Percentiles rank a stretch among this genome's conserved stretches.
Evolutionary conservation across 257 asterid genomes (phyloP).

Genomic region (Capsicum chinense): DNA sequence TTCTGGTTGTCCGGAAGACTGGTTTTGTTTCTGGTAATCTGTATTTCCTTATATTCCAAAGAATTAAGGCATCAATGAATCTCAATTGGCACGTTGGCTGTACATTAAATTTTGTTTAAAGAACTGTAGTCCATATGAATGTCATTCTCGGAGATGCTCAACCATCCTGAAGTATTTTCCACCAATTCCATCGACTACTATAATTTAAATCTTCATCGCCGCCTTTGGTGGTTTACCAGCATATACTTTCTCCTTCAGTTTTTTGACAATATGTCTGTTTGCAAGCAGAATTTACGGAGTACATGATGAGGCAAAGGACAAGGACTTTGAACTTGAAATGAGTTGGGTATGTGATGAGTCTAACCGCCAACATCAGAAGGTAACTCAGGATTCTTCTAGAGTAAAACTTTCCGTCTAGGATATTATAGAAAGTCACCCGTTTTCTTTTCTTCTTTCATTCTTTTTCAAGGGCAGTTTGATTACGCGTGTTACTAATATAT

Average conservation of each 20-base stretch:
- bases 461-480: neutral
- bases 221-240: neutral
- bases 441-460: neutral
- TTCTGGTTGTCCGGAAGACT: neutral
- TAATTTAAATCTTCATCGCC: neutral
- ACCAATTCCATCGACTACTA: neutral
- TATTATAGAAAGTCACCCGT: neutral
- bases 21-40: conserved; percentile 6
- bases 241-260: neutral
- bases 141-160: neutral
- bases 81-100: neutral
- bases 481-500: neutral
- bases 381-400: conserved; percentile 30
- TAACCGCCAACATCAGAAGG: conserved; percentile 93
- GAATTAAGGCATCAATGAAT: neutral
- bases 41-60: neutral
- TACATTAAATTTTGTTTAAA: neutral
- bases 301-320: conserved; percentile 97
- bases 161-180: neutral
- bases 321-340: conserved; percentile 95
- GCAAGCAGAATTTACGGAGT: conserved; percentile 80
- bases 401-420: neutral
- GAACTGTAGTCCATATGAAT: neutral
- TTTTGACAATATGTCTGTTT: conserved; percentile 3
- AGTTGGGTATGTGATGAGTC: conserved; percentile 99